Percentiles rank a stretch among this genome's conserved stretches.
These are phyloP conservation scores for Penicillium sp. DNA, from an alignment of 2,329 filamentous ascomycete species.

Conservation along the genomic window DNA sequence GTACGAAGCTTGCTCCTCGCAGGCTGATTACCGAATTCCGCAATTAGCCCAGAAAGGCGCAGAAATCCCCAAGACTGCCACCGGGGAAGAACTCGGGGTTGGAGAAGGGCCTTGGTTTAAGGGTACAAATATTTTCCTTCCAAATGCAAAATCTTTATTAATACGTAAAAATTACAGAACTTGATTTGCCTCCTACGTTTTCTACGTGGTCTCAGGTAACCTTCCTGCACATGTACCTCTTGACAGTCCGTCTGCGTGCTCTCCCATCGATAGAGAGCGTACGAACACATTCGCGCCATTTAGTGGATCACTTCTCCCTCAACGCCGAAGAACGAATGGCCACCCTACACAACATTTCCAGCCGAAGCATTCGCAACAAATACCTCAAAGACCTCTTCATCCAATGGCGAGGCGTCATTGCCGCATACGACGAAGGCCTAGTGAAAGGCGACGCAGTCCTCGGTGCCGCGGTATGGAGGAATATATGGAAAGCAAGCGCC, in stretches of 20 bases:
- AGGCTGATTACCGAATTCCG: slow-evolving; percentile 74
- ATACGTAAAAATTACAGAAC: slow-evolving; percentile 48
- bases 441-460: slow-evolving; percentile 46
- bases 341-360: slow-evolving; percentile 45
- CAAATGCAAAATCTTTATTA: background rate
- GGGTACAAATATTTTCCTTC: slow-evolving; percentile 50
- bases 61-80: slow-evolving; percentile 65
- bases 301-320: slow-evolving; percentile 83
- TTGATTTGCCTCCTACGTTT: slow-evolving; percentile 80
- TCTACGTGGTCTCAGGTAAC: slow-evolving; percentile 94
- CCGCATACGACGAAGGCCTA: slow-evolving; percentile 56
- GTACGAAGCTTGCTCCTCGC: slow-evolving; percentile 68
- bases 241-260: slow-evolving; percentile 77
- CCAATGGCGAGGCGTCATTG: slow-evolving; percentile 83
- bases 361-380: slow-evolving; percentile 54
- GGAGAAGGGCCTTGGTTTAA: slow-evolving; percentile 77
- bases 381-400: slow-evolving; percentile 83
- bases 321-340: slow-evolving; percentile 67
- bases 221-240: slow-evolving; percentile 91
- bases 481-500: slow-evolving; percentile 74
- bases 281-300: slow-evolving; percentile 77
- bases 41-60: slow-evolving; percentile 62
- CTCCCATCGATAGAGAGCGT: slow-evolving; percentile 64
- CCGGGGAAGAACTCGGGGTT: slow-evolving; percentile 77
- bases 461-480: slow-evolving; percentile 79